phyloP scores from a whole-genome alignment of 169 alveolate species.

The Plasmodium reichenowi region DNA sequence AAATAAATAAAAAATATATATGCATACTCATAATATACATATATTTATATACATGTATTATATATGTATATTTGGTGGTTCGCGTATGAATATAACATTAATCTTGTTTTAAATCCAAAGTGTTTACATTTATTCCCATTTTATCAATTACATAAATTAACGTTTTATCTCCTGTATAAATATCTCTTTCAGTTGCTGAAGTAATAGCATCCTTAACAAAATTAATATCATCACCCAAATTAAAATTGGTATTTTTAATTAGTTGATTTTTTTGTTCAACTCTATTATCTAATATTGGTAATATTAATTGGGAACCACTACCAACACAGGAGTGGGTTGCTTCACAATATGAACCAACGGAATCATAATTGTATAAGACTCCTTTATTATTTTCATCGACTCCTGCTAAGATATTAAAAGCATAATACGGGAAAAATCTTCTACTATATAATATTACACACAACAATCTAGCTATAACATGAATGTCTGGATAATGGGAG shows the following conservation, averaged over 20 bases:
- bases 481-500: constrained; percentile 90
- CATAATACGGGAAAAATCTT: constrained; percentile 95
- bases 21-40: too few relatives aligned
- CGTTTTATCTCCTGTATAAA: constrained; percentile 93
- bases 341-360: constrained; percentile 92
- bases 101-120: constrained; percentile 76
- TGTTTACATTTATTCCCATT: constrained; percentile 69
- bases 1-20: too few relatives aligned
- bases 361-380: constrained; percentile 93
- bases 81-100: background rate
- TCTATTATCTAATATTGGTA: constrained; percentile 92
- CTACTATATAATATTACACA: constrained; percentile 92
- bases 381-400: constrained; percentile 86
- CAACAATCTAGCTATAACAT: constrained; percentile 91
- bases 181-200: constrained; percentile 95
- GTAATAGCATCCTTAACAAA: constrained; percentile 93
- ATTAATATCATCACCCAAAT: constrained; percentile 86
- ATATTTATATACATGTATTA: too few relatives aligned
- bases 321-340: constrained; percentile 93
- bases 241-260: constrained; percentile 67
- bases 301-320: constrained; percentile 90
- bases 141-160: constrained; percentile 84
- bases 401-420: constrained; percentile 93
- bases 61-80: too few relatives aligned
- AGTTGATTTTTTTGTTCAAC: constrained; percentile 85